phyloP scores from a whole-genome alignment of 2,329 filamentous ascomycete genomes.

The Orbilia ellipsospora region DNA sequence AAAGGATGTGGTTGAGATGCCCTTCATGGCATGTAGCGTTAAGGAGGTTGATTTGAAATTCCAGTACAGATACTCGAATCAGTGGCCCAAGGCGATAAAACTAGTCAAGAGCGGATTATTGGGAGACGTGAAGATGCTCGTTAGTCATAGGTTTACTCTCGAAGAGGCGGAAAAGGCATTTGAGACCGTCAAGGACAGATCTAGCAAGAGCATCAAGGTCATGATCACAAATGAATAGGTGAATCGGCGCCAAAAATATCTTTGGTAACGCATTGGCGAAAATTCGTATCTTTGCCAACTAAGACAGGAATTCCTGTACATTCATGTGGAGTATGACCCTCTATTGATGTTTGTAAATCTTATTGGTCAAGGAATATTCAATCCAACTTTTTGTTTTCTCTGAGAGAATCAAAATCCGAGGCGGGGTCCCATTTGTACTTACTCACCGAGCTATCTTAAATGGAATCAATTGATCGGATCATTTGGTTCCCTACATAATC shows the following conservation, averaged over 20 bases:
- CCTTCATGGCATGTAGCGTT: slow-evolving; percentile 92
- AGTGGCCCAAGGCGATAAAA: slow-evolving; percentile 92
- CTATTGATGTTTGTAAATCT: too few relatives aligned
- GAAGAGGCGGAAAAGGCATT: slow-evolving; percentile 92
- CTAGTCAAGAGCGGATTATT: slow-evolving; percentile 86
- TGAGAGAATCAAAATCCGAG: too few relatives aligned
- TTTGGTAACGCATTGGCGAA: neutral
- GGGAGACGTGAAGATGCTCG: slow-evolving; percentile 73
- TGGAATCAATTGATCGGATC: too few relatives aligned
- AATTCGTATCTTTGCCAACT: slow-evolving; percentile 14
- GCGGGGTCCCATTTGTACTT: too few relatives aligned
- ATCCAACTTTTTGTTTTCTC: too few relatives aligned
- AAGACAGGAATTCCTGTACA: slow-evolving; percentile 23
- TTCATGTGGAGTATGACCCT: neutral
- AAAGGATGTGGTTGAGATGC: slow-evolving; percentile 93
- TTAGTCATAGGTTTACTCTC: slow-evolving; percentile 86
- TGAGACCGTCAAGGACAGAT: slow-evolving; percentile 84
- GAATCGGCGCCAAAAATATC: neutral
- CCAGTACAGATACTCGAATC: slow-evolving; percentile 85
- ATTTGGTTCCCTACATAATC: too few relatives aligned
- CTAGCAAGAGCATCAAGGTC: slow-evolving; percentile 96
- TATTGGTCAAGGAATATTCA: too few relatives aligned
- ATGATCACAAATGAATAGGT: slow-evolving; percentile 76
- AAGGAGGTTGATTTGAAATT: slow-evolving; percentile 95
- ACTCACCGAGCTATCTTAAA: too few relatives aligned